A percentile compares a stretch with the other conserved stretches of the same genome.
These are phyloP conservation scores for Metroxylon sagu DNA, from an alignment of 176 grass and related monocot species.

Conservation along the genomic window DNA sequence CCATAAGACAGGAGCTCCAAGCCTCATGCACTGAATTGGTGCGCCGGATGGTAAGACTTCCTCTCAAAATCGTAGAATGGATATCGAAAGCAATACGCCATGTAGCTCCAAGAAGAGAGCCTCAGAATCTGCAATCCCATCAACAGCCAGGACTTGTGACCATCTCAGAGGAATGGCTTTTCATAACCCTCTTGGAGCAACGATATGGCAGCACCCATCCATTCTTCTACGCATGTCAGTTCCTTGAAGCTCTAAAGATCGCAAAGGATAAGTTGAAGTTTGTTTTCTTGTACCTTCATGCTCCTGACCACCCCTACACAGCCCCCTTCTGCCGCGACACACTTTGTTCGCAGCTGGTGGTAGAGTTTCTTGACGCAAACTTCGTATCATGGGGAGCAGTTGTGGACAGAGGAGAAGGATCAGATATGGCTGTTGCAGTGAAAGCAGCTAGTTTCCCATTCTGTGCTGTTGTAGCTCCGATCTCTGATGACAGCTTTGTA, in stretches of 20 bases:
- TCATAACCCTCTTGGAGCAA: slow-evolving; percentile 48
- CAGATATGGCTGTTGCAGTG: slow-evolving; percentile 35
- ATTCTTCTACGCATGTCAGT: slow-evolving; percentile 60
- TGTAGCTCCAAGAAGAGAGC: slow-evolving; percentile 22
- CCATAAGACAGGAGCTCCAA: slow-evolving; percentile 16
- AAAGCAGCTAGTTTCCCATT: slow-evolving; percentile 49
- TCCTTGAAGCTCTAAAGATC: slow-evolving; percentile 40
- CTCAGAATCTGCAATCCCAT: neutral
- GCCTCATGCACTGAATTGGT: slow-evolving; percentile 36
- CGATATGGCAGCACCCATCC: slow-evolving; percentile 46
- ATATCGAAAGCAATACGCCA: slow-evolving; percentile 37
- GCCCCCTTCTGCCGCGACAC: slow-evolving; percentile 49
- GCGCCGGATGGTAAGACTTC: slow-evolving; percentile 31
- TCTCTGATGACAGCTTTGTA: slow-evolving; percentile 35
- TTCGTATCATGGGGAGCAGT: slow-evolving; percentile 60
- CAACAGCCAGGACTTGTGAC: neutral
- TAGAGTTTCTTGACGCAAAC: slow-evolving; percentile 66
- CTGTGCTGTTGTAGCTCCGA: slow-evolving; percentile 46
- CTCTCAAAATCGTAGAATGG: slow-evolving; percentile 30
- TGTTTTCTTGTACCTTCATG: slow-evolving; percentile 60
- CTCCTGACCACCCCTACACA: slow-evolving; percentile 27
- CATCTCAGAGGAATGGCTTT: slow-evolving; percentile 43
- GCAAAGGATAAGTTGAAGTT: slow-evolving; percentile 47
- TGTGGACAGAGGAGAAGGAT: slow-evolving; percentile 22
- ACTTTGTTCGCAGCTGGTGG: slow-evolving; percentile 54